Evolutionary conservation across 1,284 basidiomycete genomes (phyloP), one percentile per base, ranked within the genome.

Genomic region (Austroboletus novae-zelandiae): DNA sequence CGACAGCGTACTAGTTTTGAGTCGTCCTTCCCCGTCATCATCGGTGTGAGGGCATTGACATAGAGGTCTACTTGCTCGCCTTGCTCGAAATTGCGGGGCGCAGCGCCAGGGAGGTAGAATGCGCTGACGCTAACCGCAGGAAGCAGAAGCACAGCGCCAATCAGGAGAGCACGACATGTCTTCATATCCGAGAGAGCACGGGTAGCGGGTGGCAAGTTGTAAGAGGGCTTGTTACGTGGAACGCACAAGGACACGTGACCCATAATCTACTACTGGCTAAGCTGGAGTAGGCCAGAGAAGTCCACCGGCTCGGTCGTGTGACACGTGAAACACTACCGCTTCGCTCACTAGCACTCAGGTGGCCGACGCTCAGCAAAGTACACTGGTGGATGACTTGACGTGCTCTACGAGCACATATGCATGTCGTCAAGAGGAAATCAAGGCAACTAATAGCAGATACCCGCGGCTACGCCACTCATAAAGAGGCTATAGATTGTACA

Each of bases 41-140:
- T 92, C 5, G 92, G 92, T 27, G 91, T 93, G 52, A 95, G 75
- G 1, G 91, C 86, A 68, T 95, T 95, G 61, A 94, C 89, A 63
- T 83, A 85, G 31, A 94, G 76, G 52, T 87, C 81, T 42, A 94
- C 89, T 52, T 74, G 71, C 55, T 94, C 90, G 47, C 84, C 85
- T 48, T 67, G 56, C 15, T 67, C 66, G 68, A 91, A 95, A 70
- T 91, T 84, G 63, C 80, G 84, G 2, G 92, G 93, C 14, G 93
- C 91, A 37, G 90, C 81, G 14, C 84, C 84, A 18, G 84, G 84
- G n/a, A 86, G 72, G 65, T 86, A 86, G 73, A 86, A 86, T 23
- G 81, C 82, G 49, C 69, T 55, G 17, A 70, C 67, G 41, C 52
- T 34, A 25, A 36, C 43, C 13, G 47, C 47, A 1, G 46, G 53